phyloP scores from a whole-genome alignment of 1,139 yeast genomes.

The Pichia cactophila region DNA sequence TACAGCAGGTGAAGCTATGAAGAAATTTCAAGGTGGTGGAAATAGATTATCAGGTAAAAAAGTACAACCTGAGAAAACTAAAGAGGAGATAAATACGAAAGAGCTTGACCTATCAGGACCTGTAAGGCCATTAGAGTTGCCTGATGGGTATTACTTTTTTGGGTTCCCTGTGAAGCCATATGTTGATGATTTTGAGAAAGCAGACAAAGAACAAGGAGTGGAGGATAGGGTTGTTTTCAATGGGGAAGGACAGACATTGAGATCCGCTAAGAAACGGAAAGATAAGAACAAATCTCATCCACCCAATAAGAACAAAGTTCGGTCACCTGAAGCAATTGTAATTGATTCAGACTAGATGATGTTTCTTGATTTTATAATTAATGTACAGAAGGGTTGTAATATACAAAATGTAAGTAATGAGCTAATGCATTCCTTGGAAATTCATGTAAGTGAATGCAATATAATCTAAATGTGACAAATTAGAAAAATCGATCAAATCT shows the following conservation, averaged over 20 bases:
- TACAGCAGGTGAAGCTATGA: conserved; percentile 24
- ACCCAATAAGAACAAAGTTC: conserved; percentile 38
- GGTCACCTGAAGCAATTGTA: conserved; percentile 73
- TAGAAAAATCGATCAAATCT: background rate
- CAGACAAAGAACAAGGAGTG: conserved; percentile 29
- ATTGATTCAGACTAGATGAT: conserved; percentile 44
- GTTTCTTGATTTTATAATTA: background rate
- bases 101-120: conserved; percentile 44
- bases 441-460: conserved; percentile 4
- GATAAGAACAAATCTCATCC: conserved; percentile 38
- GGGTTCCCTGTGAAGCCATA: conserved; percentile 88
- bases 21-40: conserved; percentile 55
- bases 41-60: conserved; percentile 65
- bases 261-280: conserved; percentile 70
- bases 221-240: conserved; percentile 32
- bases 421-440: conserved; percentile 1
- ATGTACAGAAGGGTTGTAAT: background rate
- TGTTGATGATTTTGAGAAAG: conserved; percentile 37
- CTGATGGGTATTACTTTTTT: conserved; percentile 82
- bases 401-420: background rate
- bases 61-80: conserved; percentile 13
- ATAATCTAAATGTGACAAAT: conserved; percentile 5
- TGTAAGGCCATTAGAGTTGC: conserved; percentile 66
- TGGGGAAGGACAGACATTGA: conserved; percentile 64
- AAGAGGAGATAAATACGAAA: conserved; percentile 31